Evolutionary conservation across 2,329 filamentous ascomycete species (phyloP), one percentile per base, ranked within the genome.

Genomic region (Aspergillus fumigatus): DNA sequence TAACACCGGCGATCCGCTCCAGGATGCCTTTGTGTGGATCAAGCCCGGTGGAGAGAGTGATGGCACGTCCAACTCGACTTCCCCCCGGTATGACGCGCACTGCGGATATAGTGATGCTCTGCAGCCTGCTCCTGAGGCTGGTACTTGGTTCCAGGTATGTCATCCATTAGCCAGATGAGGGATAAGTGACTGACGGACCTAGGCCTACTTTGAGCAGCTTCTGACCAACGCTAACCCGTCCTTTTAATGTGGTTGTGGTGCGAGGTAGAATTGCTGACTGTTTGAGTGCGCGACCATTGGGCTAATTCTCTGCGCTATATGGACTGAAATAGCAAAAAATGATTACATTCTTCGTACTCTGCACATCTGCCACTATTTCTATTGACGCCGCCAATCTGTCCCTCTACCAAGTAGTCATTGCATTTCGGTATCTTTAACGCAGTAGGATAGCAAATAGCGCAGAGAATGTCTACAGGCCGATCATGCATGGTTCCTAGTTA

Each of bases 21-120:
- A 82, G 35, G 87, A 89, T 69, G 84, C 86, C 41, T 86, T 88
- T 61, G 86, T 88, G 55, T 88, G 86, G 86, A 76, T 88, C 64
- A 89, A 88, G 80, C 86, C 86, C 4, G 86, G 86, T 60, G 80
- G 79, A 51, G 80, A 82, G 69, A 76, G 74, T 54, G 80, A 82
- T 55, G 79, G 79, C 56, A 82, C 79, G 40, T 80, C 77, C 35
- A 71, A 83, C 65, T 76, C 73, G 40, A 72, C 64, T 29, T 77
- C 83, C 7, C 60, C 73, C 21, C 79, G 80, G 51, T 85, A 82
- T 67, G 82, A 85, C 66, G 71, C 71, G 50, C 75, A 82, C 71
- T 86, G 84, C 59, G 83, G 84, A 26, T 72, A 76, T 8, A 60
- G 71, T 1, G 79, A 82, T 62, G 73, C 86, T 1, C 74, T 88